phyloP scores from a whole-genome alignment of 306 rosid genomes.

The Vachellia pachyceras region DNA sequence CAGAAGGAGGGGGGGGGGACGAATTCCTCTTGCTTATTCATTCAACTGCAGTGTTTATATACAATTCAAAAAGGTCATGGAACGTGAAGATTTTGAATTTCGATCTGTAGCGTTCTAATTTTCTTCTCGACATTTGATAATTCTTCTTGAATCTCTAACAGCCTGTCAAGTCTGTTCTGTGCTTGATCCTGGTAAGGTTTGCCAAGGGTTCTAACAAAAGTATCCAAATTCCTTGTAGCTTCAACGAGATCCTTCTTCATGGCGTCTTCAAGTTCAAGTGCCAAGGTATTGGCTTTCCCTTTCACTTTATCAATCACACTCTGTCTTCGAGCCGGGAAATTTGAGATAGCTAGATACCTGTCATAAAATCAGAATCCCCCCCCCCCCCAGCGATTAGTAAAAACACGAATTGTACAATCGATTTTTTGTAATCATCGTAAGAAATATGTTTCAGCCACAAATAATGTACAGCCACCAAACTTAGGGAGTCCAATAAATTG shows the following conservation, averaged over 20 bases:
- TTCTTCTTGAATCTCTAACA: constrained; percentile 67
- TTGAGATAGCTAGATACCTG: constrained; percentile 77
- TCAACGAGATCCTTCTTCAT: constrained; percentile 84
- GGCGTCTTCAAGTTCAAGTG: constrained; percentile 79
- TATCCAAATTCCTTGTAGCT: constrained; percentile 63
- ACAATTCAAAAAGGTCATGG: constrained; percentile 44
- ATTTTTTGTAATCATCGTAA: background rate
- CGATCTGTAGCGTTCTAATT: constrained; percentile 67
- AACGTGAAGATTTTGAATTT: constrained; percentile 84
- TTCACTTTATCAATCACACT: constrained; percentile 75
- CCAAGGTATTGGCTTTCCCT: constrained; percentile 70
- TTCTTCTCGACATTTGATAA: constrained; percentile 65
- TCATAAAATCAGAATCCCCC: constrained; percentile 25
- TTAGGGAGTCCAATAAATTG: background rate
- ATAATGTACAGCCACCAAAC: background rate
- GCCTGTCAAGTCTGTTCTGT: constrained; percentile 70
- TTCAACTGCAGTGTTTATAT: constrained; percentile 2
- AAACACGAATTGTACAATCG: constrained; percentile 16
- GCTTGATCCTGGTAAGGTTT: constrained; percentile 81
- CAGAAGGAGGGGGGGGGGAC: background rate
- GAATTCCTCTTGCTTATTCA: constrained; percentile 15
- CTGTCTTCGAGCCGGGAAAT: constrained; percentile 74
- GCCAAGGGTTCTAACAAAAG: constrained; percentile 56
- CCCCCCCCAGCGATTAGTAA: background rate
- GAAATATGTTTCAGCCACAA: background rate